Percentiles rank a stretch among this genome's conserved stretches.
Evolutionary conservation across 1,284 basidiomycete genomes (phyloP).

Genomic region (Melanopsichium pennsylvanicum): DNA sequence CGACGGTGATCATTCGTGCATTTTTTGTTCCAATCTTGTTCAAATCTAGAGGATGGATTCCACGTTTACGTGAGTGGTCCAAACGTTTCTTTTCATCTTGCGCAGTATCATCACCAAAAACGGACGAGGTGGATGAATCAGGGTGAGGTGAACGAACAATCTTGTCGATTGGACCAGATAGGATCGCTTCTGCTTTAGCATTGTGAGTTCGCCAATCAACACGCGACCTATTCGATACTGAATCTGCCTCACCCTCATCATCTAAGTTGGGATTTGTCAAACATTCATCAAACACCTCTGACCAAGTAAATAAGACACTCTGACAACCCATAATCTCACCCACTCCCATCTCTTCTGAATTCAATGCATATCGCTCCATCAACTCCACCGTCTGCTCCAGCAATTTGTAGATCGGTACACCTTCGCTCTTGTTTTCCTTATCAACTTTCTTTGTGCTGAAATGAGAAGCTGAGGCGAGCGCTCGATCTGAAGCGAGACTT

Average conservation of each 20-base stretch:
- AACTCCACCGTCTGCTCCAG: slow-evolving; percentile 20
- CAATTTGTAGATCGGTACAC: slow-evolving; percentile 11
- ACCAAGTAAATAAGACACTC: slow-evolving; percentile 54
- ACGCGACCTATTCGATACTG: too few relatives aligned
- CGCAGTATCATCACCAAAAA: too few relatives aligned
- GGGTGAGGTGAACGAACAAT: too few relatives aligned
- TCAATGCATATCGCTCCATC: slow-evolving; percentile 13
- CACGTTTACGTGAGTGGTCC: too few relatives aligned
- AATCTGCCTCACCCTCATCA: too few relatives aligned
- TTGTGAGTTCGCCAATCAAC: slow-evolving; percentile 5
- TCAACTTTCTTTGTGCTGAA: not conserved
- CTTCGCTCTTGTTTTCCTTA: not conserved
- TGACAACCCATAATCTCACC: slow-evolving; percentile 34
- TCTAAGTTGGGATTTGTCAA: too few relatives aligned
- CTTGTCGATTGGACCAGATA: slow-evolving; percentile 21
- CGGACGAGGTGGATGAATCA: too few relatives aligned
- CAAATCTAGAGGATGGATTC: too few relatives aligned
- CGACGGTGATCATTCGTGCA: slow-evolving; percentile 29
- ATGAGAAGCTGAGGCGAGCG: slow-evolving; percentile 2
- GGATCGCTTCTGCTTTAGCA: not conserved
- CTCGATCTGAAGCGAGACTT: slow-evolving; percentile 23
- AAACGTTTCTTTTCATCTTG: too few relatives aligned
- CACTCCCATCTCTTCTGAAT: slow-evolving; percentile 11
- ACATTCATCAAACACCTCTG: not conserved
- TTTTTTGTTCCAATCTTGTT: too few relatives aligned